These are phyloP conservation scores for Bacidia rubella DNA, from an alignment of 495 filamentous ascomycete species.

Conservation along the genomic window DNA sequence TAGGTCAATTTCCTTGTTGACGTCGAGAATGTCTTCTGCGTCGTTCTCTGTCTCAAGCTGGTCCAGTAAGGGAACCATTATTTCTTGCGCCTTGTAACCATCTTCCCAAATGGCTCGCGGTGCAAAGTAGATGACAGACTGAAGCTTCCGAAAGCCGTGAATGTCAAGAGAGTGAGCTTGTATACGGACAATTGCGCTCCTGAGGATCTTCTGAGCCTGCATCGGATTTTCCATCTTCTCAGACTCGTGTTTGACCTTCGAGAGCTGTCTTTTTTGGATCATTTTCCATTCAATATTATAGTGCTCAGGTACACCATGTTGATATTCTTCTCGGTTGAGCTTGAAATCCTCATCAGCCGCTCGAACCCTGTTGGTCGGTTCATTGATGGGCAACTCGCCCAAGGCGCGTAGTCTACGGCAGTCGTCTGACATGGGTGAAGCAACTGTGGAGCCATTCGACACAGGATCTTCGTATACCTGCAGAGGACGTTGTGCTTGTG, in stretches of 20 bases:
- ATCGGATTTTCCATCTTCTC: constrained; percentile 30
- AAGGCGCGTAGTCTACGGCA: constrained; percentile 12
- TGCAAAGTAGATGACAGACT: constrained; percentile 62
- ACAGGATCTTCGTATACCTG: constrained; percentile 33
- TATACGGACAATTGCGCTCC: constrained; percentile 65
- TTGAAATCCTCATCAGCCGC: constrained; percentile 14
- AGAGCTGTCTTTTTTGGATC: constrained; percentile 3
- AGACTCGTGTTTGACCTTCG: constrained; percentile 4
- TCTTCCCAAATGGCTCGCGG: constrained; percentile 38
- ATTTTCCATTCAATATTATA: constrained; percentile 13
- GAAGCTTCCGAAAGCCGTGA: constrained; percentile 78
- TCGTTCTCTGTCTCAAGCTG: constrained; percentile 49
- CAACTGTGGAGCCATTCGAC: constrained; percentile 5
- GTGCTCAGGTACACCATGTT: background rate
- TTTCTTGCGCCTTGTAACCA: constrained; percentile 50
- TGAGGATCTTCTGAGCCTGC: constrained; percentile 45
- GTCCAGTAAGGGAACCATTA: constrained; percentile 58
- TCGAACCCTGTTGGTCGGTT: constrained; percentile 17
- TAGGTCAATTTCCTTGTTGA: constrained; percentile 53
- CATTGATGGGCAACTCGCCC: constrained; percentile 23
- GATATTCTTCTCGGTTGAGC: constrained; percentile 1
- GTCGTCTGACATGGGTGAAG: background rate
- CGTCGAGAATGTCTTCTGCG: constrained; percentile 26
- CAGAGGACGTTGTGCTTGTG: constrained; percentile 16
- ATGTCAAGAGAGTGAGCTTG: constrained; percentile 61